A percentile compares a stretch with the other conserved stretches of the same genome.
phyloP scores from a whole-genome alignment of 2,329 filamentous ascomycete genomes.

The Pseudogymnoascus sp. region DNA sequence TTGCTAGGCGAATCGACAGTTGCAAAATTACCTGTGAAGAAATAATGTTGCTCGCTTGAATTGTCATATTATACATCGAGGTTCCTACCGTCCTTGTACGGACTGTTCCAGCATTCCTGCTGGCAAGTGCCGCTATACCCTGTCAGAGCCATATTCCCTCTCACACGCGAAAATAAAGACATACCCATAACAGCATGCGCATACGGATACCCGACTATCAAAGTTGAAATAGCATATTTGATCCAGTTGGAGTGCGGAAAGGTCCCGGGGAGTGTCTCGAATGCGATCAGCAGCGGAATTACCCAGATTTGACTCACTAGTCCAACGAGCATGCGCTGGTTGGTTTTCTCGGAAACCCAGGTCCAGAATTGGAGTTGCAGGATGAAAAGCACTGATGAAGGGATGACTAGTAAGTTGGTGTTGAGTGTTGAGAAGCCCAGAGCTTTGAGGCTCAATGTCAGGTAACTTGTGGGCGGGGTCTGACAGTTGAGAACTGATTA shows the following conservation, averaged over 20 bases:
- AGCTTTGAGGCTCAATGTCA: not conserved
- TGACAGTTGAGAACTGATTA: too few species aligned
- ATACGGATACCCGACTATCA: conserved; percentile 18
- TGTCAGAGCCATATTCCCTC: too few species aligned
- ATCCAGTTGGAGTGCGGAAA: conserved; percentile 15
- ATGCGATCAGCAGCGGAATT: conserved; percentile 29
- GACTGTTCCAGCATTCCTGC: conserved; percentile 33
- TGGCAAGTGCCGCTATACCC: not conserved
- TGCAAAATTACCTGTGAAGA: not conserved
- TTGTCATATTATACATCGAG: conserved; percentile 50
- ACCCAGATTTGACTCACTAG: conserved; percentile 31
- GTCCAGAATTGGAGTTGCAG: conserved; percentile 34
- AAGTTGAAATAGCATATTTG: conserved; percentile 27
- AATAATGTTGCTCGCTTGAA: conserved; percentile 18
- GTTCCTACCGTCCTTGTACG: conserved; percentile 52
- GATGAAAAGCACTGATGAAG: conserved; percentile 34
- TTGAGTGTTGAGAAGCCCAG: conserved; percentile 28
- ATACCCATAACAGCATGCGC: conserved; percentile 29
- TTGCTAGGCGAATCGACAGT: too few species aligned
- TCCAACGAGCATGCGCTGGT: conserved; percentile 29
- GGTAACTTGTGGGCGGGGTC: not conserved
- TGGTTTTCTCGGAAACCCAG: conserved; percentile 35
- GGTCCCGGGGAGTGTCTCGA: conserved; percentile 13
- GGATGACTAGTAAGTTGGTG: conserved; percentile 36
- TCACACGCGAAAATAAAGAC: too few species aligned